These are phyloP conservation scores for Malbranchea cinnamomea DNA, from an alignment of 2,329 filamentous ascomycete species.

Conservation along the genomic window DNA sequence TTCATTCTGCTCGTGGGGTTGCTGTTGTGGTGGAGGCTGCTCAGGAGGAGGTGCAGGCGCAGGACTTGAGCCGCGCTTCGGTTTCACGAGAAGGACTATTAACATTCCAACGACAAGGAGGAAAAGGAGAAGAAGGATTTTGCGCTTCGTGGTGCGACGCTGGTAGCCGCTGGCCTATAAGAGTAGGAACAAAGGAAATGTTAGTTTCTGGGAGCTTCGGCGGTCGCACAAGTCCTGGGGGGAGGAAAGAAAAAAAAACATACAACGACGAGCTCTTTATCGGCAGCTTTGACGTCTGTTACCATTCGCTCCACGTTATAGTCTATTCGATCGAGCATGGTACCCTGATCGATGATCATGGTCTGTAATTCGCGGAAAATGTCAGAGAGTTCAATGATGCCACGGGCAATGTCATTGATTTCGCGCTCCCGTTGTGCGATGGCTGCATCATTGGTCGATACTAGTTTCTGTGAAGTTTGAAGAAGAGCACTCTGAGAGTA, in stretches of 20 bases:
- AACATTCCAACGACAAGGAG: constrained; percentile 75
- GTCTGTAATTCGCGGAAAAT: constrained; percentile 91
- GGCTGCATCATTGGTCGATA: constrained; percentile 55
- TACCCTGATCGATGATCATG: constrained; percentile 89
- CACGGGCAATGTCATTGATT: constrained; percentile 95
- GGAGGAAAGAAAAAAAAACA: constrained; percentile 11
- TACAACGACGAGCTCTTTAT: constrained; percentile 76
- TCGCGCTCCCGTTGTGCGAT: constrained; percentile 90
- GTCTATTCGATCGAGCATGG: constrained; percentile 85
- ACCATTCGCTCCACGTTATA: constrained; percentile 96
- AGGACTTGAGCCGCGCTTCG: constrained; percentile 34
- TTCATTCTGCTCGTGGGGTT: constrained; percentile 8
- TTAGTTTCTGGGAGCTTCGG: not conserved
- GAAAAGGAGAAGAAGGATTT: constrained; percentile 78
- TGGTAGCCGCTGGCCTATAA: constrained; percentile 66
- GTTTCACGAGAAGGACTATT: constrained; percentile 69
- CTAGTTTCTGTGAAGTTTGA: constrained; percentile 51
- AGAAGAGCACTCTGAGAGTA: constrained; percentile 83
- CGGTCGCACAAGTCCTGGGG: not conserved
- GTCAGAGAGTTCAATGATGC: constrained; percentile 92
- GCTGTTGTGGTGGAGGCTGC: constrained; percentile 10
- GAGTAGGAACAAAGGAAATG: constrained; percentile 2
- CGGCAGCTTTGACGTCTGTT: constrained; percentile 81
- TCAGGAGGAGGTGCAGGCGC: constrained; percentile 12
- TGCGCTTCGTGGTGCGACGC: constrained; percentile 72